phyloP scores from a whole-genome alignment of 2,329 filamentous ascomycete genomes.

The Colletotrichum aenigma region DNA sequence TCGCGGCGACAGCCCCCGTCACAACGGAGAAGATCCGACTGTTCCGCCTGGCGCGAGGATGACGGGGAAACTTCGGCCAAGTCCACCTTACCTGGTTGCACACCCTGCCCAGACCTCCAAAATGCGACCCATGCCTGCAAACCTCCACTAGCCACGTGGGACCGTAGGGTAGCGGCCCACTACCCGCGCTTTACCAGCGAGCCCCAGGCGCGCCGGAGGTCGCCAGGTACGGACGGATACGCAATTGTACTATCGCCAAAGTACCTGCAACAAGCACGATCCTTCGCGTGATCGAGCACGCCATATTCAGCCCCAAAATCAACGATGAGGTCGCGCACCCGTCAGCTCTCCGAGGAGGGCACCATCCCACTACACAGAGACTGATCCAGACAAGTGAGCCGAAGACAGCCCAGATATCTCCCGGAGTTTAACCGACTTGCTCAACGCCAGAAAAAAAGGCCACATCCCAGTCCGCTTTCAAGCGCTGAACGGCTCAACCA shows the following conservation, averaged over 20 bases:
- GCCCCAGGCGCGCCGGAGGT: background rate
- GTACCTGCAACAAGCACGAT: background rate
- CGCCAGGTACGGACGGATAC: background rate
- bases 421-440: background rate
- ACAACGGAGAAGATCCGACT: no score
- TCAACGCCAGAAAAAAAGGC: background rate
- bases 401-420: background rate
- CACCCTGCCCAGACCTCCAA: background rate
- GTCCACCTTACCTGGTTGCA: accelerated
- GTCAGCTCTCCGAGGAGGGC: no score
- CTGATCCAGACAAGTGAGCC: background rate
- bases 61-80: background rate
- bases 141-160: background rate
- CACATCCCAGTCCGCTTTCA: background rate
- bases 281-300: background rate
- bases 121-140: background rate
- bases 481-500: no score
- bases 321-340: no score
- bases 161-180: background rate
- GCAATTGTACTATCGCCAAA: background rate
- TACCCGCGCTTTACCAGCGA: background rate
- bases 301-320: background rate
- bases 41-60: background rate
- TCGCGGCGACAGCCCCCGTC: no score
- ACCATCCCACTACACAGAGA: no score